A percentile compares a stretch with the other conserved stretches of the same genome.
Evolutionary conservation across 108 stramenopile genomes (phyloP).

Genomic region (Fistulifera pelliculosa): DNA sequence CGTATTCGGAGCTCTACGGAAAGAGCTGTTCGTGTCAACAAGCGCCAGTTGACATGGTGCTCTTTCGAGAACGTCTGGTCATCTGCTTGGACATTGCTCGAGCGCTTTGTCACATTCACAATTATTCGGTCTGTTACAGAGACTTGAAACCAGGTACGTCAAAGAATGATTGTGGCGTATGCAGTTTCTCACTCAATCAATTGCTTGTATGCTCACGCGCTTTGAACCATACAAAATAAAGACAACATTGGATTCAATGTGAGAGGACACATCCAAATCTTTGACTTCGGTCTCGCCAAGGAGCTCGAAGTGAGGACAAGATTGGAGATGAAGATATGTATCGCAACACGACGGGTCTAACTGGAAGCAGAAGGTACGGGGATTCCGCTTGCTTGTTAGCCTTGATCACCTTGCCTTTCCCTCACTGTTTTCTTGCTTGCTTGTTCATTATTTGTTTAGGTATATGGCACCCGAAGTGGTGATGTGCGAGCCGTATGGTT

Average conservation of each 20-base stretch:
- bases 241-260: constrained; percentile 64
- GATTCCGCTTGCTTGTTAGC: no score
- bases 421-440: no score
- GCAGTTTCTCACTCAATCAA: no score
- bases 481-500: constrained; percentile 27
- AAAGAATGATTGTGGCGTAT: no score
- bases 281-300: constrained; percentile 81
- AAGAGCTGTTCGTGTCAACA: no score
- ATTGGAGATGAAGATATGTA: constrained; percentile 13
- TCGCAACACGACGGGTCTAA: constrained; percentile 50
- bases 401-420: no score
- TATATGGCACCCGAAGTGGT: constrained; percentile 66
- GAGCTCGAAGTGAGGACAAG: constrained; percentile 1
- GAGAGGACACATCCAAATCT: constrained; percentile 52
- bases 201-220: no score
- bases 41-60: no score
- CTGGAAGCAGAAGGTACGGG: constrained; percentile 46
- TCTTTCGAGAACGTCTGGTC: constrained; percentile 5
- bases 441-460: no score
- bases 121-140: constrained; percentile 12
- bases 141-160: constrained; percentile 32
- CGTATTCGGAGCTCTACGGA: not conserved
- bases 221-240: constrained; percentile 8
- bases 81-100: constrained; percentile 24
- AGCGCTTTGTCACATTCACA: constrained; percentile 26